Percentiles rank a stretch among this genome's conserved stretches.
phyloP scores from a whole-genome alignment of 75 land plant species.

The Cryptomeria japonica region DNA sequence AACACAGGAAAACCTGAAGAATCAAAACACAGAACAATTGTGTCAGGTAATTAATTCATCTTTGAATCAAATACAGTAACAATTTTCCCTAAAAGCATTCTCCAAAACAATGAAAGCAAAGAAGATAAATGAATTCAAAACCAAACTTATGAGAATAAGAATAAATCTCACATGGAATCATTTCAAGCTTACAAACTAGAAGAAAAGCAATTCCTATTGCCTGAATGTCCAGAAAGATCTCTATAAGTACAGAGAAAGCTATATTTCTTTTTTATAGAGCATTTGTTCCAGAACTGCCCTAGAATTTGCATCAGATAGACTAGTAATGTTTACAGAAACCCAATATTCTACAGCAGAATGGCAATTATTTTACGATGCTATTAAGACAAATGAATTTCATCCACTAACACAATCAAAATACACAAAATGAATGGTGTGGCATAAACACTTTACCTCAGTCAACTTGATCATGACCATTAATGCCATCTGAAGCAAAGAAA shows the following conservation, averaged over 20 bases:
- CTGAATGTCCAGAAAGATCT: not conserved
- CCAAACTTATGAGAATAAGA: not conserved
- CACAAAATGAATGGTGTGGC: not conserved
- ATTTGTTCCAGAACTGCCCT: not conserved
- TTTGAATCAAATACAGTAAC: not conserved
- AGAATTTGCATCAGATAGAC: not conserved
- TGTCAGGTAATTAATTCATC: not conserved
- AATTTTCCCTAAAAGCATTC: not conserved
- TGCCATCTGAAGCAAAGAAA: slow-evolving; percentile 49
- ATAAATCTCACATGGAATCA: not conserved
- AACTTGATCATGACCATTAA: slow-evolving; percentile 71
- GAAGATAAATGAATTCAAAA: not conserved
- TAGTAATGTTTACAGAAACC: not conserved
- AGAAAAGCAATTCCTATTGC: not conserved
- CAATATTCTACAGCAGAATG: not conserved
- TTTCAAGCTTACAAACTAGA: not conserved
- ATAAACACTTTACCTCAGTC: slow-evolving; percentile 54
- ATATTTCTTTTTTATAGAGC: not conserved
- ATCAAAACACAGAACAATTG: not conserved
- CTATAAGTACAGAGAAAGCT: not conserved
- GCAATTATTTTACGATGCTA: not conserved
- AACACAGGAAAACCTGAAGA: not conserved
- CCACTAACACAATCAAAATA: not conserved
- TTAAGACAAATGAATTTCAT: not conserved
- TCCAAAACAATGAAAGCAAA: not conserved